Percentiles rank a stretch among this genome's conserved stretches.
Conservation (phyloP, 805 yeast species). For the Kregervanrija fluxuum region DNA sequence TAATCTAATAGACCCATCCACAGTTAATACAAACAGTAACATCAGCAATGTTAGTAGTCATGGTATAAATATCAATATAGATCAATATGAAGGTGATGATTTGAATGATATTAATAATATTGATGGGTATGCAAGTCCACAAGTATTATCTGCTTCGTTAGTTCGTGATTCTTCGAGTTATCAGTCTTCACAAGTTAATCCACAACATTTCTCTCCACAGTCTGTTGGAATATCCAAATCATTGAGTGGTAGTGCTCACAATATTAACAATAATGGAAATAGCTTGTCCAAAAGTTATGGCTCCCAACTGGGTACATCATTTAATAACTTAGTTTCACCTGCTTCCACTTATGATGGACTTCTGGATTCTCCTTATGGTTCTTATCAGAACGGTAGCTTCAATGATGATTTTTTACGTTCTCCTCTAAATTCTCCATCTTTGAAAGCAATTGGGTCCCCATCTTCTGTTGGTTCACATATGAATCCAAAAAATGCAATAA, state of each 20-base stretch:
- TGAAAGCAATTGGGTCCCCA: slow-evolving; percentile 28
- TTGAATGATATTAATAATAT: too few relatives aligned
- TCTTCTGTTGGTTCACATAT: slow-evolving; percentile 27
- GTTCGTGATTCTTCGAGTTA: neutral
- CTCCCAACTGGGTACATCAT: slow-evolving; percentile 25
- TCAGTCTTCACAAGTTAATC: slow-evolving; percentile 5
- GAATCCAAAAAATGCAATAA: slow-evolving; percentile 29
- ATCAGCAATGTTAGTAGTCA: too few relatives aligned
- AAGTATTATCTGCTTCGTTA: neutral
- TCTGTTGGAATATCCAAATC: slow-evolving; percentile 13
- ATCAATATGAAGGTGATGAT: too few relatives aligned
- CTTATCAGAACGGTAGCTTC: slow-evolving; percentile 23
- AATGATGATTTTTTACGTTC: slow-evolving; percentile 27
- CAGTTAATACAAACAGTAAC: too few relatives aligned
- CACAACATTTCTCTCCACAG: slow-evolving; percentile 25
- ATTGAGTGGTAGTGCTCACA: too few relatives aligned
- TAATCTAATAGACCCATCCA: too few relatives aligned
- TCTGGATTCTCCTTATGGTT: slow-evolving; percentile 30
- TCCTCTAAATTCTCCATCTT: slow-evolving; percentile 29
- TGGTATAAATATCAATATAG: too few relatives aligned
- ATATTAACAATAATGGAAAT: too few relatives aligned
- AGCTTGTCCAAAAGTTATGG: slow-evolving; percentile 20
- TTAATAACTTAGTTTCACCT: slow-evolving; percentile 28
- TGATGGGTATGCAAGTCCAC: slow-evolving; percentile 2
- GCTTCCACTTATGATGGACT: slow-evolving; percentile 28